Evolutionary conservation across 2,329 filamentous ascomycete genomes (phyloP).

Genomic region (Dryadomyces quercivorus): DNA sequence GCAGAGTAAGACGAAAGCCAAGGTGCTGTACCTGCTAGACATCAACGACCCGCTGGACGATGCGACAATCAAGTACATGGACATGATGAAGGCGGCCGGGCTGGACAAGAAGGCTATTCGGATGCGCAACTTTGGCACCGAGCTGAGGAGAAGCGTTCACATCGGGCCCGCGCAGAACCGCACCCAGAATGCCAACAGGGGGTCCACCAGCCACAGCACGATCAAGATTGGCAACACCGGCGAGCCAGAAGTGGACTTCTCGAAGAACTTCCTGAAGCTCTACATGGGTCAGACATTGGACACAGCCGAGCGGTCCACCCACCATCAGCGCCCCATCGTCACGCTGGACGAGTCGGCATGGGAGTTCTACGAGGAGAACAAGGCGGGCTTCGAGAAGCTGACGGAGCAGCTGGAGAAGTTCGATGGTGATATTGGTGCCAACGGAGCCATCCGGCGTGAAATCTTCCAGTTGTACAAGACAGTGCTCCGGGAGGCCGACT

Average conservation of each 20-base stretch:
- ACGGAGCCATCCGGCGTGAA: constrained; percentile 15
- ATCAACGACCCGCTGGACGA: constrained; percentile 35
- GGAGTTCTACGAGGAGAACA: constrained; percentile 23
- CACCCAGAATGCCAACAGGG: background rate
- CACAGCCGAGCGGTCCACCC: background rate
- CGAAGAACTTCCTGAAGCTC: constrained; percentile 22
- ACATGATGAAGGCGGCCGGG: constrained; percentile 22
- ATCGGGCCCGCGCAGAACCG: background rate
- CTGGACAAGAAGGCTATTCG: constrained; percentile 16
- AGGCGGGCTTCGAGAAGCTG: constrained; percentile 22
- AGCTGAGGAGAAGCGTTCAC: constrained; percentile 8
- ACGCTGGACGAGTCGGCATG: constrained; percentile 31
- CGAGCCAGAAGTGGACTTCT: constrained; percentile 12
- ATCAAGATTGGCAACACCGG: background rate
- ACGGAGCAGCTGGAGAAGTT: constrained; percentile 23
- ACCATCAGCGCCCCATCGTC: constrained; percentile 15
- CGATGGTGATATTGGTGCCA: constrained; percentile 12
- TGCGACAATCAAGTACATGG: constrained; percentile 28
- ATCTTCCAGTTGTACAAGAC: constrained; percentile 24
- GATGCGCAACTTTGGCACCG: constrained; percentile 12
- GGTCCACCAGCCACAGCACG: no score
- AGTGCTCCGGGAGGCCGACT: constrained; percentile 26
- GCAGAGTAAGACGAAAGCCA: constrained; percentile 16
- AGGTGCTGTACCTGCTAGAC: constrained; percentile 32
- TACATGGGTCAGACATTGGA: constrained; percentile 14